Base-by-base conservation (phyloP, 176 grass and related monocot species). In the Saccharum spontaneum region DNA sequence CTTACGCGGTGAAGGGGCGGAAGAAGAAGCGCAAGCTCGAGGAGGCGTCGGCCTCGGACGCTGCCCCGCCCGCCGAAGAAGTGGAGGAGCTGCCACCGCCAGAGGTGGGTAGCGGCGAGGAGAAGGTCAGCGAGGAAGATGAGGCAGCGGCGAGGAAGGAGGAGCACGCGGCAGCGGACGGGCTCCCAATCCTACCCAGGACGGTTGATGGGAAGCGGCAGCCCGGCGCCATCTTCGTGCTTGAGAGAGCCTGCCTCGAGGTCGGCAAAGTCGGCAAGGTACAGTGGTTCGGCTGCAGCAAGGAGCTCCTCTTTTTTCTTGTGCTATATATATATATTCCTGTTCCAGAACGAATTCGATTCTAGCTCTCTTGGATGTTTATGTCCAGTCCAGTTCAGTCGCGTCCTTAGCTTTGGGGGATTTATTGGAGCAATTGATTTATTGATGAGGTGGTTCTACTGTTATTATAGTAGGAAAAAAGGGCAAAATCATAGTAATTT, bases 251-350 rank as follows among this genome's bases (percentile, higher is more conserved):
- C 6, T 95, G 90, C 65, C 82, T 98, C 66, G 97, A 98, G 69
- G 93, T 98, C 74, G 97, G 93, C 72, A 95, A 98, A 94, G 97
- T 98, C 9, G 97, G 97, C 36, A 98, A 98, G 97, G 93, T 95
- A 86, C 48, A 28, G 23, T 70, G 50, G 23, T 17, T 28, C 0
- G 52, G 11, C 9, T 50, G 48, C 46, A 28, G 48, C 48, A 71
- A 6, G 16, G 44, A 66, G 10, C 40, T 52, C 26, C 50, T 40
- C 14, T 69, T 67, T 82, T 81, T 77, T 71, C 33, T 77, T 55
- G 40, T 1, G 26, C 16, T 44, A 13, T 49, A 62, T 44, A 13
- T 49, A 62, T 28, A 28, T 28, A 28, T 62, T 62, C 59, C 55
- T 23, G 55, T 59, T 34, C 60, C 75, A 1, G 10, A n/a, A 24